These are phyloP conservation scores for Ophiostoma perfectum DNA, from an alignment of 2,329 filamentous ascomycete genomes.

Conservation along the genomic window DNA sequence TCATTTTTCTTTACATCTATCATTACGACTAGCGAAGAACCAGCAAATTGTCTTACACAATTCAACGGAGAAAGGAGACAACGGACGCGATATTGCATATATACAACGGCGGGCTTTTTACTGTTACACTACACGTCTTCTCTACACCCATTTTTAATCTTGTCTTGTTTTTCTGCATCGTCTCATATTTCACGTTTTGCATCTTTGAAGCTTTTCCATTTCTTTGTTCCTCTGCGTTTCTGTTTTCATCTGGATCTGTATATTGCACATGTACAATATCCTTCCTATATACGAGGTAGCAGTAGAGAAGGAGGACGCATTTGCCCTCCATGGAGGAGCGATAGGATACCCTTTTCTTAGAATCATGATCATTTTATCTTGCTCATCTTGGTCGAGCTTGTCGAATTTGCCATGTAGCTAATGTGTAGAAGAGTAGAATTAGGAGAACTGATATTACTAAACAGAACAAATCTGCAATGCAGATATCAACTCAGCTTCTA, in stretches of 20 bases:
- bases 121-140: slow-evolving; percentile 5
- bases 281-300: not conserved
- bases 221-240: not conserved
- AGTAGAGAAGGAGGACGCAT: not conserved
- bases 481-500: too few relatives aligned
- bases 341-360: not conserved
- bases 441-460: not conserved
- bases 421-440: too few relatives aligned
- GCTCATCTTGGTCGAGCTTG: not conserved
- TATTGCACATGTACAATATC: not conserved
- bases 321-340: not conserved
- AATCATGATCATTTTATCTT: not conserved
- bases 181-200: not conserved
- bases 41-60: slow-evolving; percentile 6
- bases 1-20: not conserved
- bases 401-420: not conserved
- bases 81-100: slow-evolving; percentile 16
- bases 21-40: slow-evolving; percentile 16
- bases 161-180: not conserved
- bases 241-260: not conserved
- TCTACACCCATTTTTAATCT: not conserved
- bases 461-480: not conserved
- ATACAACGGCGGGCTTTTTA: slow-evolving; percentile 18
- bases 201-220: not conserved
- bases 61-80: slow-evolving; percentile 4